Base-by-base conservation (phyloP, 768 basidiomycete genomes). In the Suillus brevipes region DNA sequence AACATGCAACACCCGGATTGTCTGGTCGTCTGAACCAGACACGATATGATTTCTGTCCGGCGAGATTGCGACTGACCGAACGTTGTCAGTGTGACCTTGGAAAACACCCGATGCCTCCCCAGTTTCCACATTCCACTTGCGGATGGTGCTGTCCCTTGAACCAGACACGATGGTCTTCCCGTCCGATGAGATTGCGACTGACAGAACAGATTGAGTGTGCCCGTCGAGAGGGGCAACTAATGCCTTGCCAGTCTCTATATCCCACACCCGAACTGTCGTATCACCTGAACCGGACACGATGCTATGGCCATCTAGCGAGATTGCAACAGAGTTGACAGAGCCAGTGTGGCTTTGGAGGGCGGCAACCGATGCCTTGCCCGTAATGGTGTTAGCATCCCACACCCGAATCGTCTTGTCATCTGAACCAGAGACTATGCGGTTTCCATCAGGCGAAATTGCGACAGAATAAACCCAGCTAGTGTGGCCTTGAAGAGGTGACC, bases 401-500 rank as follows among this genome's bases (percentile, higher is more conserved):
- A n/a, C n/a, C n/a, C n/a, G n/a, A n/a, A n/a, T n/a, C n/a, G n/a
- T n/a, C n/a, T n/a, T n/a, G n/a, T n/a, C n/a, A n/a, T n/a, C n/a
- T n/a, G n/a, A n/a, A n/a, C n/a, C n/a, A n/a, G n/a, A n/a, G n/a
- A n/a, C n/a, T n/a, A n/a, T n/a, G n/a, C n/a, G n/a, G 14, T 42
- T 40, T 20, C 53, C 38, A 14, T 63, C 55, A 4, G 62, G 55
- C 2, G 62, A 58, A 8, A 63, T 34, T 31, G 62, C 53, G 13
- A 63, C 55, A n/a, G 55, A 59, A 10, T 0, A 4, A 20, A 63
- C 16, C 4, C 1, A 3, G 13, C 40, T 12, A 9, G 4, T 28
- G 23, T 67, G 66, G 4, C 59, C 66, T 42, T 6, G 12, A 31
- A 67, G 67, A 2, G 65, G 70, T 1, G 67, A 69, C 57, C 43